Percentiles rank a stretch among this genome's conserved stretches.
These are phyloP conservation scores for Cryptococcus neoformans DNA, from an alignment of 1,284 basidiomycete genomes.

Conservation along the genomic window DNA sequence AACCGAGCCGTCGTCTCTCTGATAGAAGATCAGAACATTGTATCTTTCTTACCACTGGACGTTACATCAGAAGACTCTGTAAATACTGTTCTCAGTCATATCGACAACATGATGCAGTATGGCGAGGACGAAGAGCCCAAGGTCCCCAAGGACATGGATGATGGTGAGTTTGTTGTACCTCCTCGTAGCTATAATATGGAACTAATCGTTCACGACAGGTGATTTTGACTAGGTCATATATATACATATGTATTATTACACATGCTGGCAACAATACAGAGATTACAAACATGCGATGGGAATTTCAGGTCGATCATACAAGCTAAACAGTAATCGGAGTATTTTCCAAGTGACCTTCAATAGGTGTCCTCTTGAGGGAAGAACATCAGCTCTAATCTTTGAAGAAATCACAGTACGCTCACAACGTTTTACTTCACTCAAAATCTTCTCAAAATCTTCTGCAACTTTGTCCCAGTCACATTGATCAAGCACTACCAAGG, in stretches of 20 bases:
- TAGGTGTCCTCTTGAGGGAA: too few relatives aligned
- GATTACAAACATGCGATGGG: too few relatives aligned
- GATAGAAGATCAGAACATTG: slow-evolving; percentile 97
- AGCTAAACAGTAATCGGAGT: too few relatives aligned
- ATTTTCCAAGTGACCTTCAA: too few relatives aligned
- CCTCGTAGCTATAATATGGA: not conserved
- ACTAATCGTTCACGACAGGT: slow-evolving; percentile 6
- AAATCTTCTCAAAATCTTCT: slow-evolving; percentile 4
- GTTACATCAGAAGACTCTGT: slow-evolving; percentile 86
- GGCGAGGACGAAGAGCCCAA: slow-evolving; percentile 91
- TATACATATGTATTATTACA: not conserved
- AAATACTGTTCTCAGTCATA: slow-evolving; percentile 85
- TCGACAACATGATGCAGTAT: slow-evolving; percentile 97
- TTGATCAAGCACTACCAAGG: not conserved
- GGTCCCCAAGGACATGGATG: slow-evolving; percentile 78
- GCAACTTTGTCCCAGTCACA: slow-evolving; percentile 11
- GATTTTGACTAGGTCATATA: slow-evolving; percentile 19
- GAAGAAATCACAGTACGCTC: not conserved
- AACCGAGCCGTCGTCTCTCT: slow-evolving; percentile 94
- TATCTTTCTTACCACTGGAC: slow-evolving; percentile 94
- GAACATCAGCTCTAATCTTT: too few relatives aligned
- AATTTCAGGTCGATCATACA: too few relatives aligned
- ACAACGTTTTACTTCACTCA: slow-evolving; percentile 4
- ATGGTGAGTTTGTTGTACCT: slow-evolving; percentile 57
- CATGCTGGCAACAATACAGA: not conserved